Conservation (phyloP, 352 stramenopile species). For the Pythium graminicola region DNA sequence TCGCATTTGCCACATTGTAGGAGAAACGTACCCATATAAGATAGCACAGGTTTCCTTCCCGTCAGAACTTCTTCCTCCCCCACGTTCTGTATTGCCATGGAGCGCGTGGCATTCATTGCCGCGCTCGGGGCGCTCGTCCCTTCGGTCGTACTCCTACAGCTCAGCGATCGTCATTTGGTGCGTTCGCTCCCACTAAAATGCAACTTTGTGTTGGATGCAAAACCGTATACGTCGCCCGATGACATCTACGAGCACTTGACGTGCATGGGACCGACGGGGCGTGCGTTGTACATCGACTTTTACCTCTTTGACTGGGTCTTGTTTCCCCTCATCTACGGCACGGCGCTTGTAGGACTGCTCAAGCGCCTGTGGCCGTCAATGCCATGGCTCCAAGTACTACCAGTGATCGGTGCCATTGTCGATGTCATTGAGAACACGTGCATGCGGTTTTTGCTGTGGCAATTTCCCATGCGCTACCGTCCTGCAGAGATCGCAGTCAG, state of each 20-base stretch:
- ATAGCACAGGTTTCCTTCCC: no score
- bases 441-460: constrained; percentile 32
- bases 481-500: constrained; percentile 29
- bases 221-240: constrained; percentile 5
- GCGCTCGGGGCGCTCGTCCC: constrained; percentile 20
- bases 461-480: constrained; percentile 28
- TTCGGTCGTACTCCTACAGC: constrained; percentile 18
- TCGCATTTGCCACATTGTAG: constrained; percentile 20
- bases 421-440: constrained; percentile 43
- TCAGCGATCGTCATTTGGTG: constrained; percentile 12
- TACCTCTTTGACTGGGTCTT: constrained; percentile 26
- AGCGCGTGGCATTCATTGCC: constrained; percentile 19
- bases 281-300: constrained; percentile 23
- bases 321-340: constrained; percentile 28
- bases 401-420: constrained; percentile 22
- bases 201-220: constrained; percentile 23
- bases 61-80: no score
- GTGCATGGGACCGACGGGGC: constrained; percentile 24
- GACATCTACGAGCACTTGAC: constrained; percentile 23
- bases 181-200: constrained; percentile 14
- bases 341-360: constrained; percentile 10
- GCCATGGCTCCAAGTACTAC: constrained; percentile 14
- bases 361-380: constrained; percentile 14
- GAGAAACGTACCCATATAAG: constrained; percentile 4
- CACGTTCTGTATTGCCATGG: constrained; percentile 1